Evolutionary conservation across 176 grass and related monocot genomes (phyloP), one percentile per base, ranked within the genome.

Genomic region (Canna indica): DNA sequence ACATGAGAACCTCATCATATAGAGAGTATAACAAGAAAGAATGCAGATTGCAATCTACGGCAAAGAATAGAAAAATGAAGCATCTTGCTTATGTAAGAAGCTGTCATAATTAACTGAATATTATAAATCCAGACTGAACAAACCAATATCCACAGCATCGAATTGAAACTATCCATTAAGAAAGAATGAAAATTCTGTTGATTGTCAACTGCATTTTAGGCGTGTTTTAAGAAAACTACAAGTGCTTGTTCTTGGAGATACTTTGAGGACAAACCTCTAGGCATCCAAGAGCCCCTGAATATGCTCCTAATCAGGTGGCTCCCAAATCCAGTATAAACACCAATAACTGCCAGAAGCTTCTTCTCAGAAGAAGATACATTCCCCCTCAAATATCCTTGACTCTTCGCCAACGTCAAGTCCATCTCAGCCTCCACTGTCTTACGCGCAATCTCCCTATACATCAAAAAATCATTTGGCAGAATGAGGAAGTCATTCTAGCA

Each of bases 251-350:
- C 63, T 41, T 66, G n/a, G 50, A 77, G 29, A 52, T 59, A 47
- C 27, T 69, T 22, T 33, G 53, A 35, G 18, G 10, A 47, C 78
- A 75, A 75, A 99, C 89, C 94, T 99, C 73, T 90, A 0, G 89
- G 94, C 94, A 99, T 99, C 94, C 94, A 99, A 0, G 89, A 93
- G 56, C 84, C 84, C 27, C 94, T 83, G 76, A 99, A 99, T 64
- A 36, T 27, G 56, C 90, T 99, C 79, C 89, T 87, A 75, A 78
- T 93, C 50, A 99, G 86, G 9, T 83, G 86, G 41, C 89, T 93
- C 26, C 94, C 94, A 82, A 99, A 99, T 50, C 94, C 94, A 64
- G 94, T 93, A 60, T 93, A 93, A 76, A 99, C 90, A 67, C 94
- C 89, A 77, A 99, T 93, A 47, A 99, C 86, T 0, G 89, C 84